A percentile compares a stretch with the other conserved stretches of the same genome.
Conservation (phyloP, 2,329 filamentous ascomycete species). For the Fusarium verrucosum region DNA sequence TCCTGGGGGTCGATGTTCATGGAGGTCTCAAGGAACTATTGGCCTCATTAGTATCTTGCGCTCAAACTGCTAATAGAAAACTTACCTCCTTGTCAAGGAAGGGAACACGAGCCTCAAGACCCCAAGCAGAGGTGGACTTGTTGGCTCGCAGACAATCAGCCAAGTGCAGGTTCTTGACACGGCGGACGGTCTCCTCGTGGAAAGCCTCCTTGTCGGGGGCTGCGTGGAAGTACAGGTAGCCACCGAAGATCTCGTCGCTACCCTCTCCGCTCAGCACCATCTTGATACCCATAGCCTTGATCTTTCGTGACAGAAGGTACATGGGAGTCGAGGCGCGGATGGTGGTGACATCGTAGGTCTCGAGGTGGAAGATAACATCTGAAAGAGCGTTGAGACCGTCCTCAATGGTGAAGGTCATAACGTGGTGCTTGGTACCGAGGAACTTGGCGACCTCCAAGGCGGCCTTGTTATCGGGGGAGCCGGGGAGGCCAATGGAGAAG, state of each 20-base stretch:
- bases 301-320: constrained; percentile 97
- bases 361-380: constrained; percentile 97
- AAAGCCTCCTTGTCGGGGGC: constrained; percentile 92
- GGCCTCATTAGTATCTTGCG: constrained; percentile 32
- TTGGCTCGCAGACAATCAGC: constrained; percentile 98
- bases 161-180: constrained; percentile 95
- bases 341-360: constrained; percentile 97
- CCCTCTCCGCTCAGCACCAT: constrained; percentile 99
- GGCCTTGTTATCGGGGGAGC: constrained; percentile 90
- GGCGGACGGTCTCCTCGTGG: constrained; percentile 92
- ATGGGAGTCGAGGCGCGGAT: constrained; percentile 98
- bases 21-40: constrained; percentile 83
- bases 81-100: constrained; percentile 90
- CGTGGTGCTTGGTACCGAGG: constrained; percentile 96
- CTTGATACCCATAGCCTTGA: constrained; percentile 99
- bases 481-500: constrained; percentile 96
- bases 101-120: constrained; percentile 94
- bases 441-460: constrained; percentile 95
- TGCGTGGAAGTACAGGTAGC: constrained; percentile 98
- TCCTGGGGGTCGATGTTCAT: constrained; percentile 96
- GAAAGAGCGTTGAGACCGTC: constrained; percentile 96
- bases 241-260: constrained; percentile 97
- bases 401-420: constrained; percentile 97
- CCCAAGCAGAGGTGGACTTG: constrained; percentile 99
- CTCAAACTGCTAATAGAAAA: not conserved